phyloP scores from a whole-genome alignment of 768 basidiomycete species.

The Amanita phalloides region DNA sequence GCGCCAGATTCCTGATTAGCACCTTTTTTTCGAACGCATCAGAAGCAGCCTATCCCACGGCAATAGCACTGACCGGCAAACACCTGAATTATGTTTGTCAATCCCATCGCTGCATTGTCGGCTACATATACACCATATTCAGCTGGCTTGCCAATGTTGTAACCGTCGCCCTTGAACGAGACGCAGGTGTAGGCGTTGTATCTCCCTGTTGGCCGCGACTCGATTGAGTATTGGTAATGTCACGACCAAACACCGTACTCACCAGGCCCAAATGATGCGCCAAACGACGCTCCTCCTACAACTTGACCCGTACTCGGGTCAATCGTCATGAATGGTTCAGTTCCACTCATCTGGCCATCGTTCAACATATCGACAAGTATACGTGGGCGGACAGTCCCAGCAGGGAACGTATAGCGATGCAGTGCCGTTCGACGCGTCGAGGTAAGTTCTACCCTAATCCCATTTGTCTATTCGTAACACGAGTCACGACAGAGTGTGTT shows the following conservation, averaged over 20 bases:
- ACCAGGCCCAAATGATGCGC: conserved; percentile 48
- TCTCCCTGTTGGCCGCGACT: conserved; percentile 18
- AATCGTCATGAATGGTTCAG: conserved; percentile 34
- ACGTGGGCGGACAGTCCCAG: conserved; percentile 35
- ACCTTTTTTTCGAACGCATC: not conserved
- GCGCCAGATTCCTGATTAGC: conserved; percentile 30
- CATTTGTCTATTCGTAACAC: conserved; percentile 29
- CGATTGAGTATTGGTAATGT: not conserved
- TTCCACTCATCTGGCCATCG: conserved; percentile 45
- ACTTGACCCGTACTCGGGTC: conserved; percentile 40
- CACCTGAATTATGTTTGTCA: conserved; percentile 33
- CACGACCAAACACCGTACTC: not conserved
- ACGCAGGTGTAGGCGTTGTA: conserved; percentile 52
- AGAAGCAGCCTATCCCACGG: not conserved
- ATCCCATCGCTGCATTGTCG: conserved; percentile 35
- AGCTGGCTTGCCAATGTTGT: conserved; percentile 30
- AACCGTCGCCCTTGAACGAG: conserved; percentile 47
- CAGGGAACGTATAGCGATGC: conserved; percentile 48
- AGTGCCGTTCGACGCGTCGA: conserved; percentile 48
- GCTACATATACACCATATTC: conserved; percentile 49
- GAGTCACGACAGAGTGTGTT: not conserved
- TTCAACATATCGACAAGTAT: conserved; percentile 53
- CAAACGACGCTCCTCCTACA: conserved; percentile 36
- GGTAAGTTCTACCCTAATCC: conserved; percentile 48
- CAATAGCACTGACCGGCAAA: conserved; percentile 31